Percentiles rank a stretch among this genome's conserved stretches.
phyloP scores from a whole-genome alignment of 108 stramenopile species.

The Conticribra guillardii region DNA sequence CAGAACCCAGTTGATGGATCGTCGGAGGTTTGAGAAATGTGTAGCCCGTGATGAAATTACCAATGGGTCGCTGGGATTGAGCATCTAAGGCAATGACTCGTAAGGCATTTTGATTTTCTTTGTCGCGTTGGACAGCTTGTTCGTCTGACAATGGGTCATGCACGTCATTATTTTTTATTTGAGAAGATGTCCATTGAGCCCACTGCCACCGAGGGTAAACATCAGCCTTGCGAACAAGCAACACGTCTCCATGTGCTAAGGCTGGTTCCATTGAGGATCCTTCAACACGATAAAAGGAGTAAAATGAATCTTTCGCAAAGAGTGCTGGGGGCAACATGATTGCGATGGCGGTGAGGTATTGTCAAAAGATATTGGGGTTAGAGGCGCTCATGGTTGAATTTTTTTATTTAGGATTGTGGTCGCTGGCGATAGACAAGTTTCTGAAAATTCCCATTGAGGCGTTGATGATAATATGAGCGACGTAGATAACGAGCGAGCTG shows the following conservation, averaged over 20 bases:
- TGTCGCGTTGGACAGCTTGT: neutral
- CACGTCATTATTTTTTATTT: neutral
- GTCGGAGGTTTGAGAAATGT: slow-evolving; percentile 38
- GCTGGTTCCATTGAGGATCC: slow-evolving; percentile 79
- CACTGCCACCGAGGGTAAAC: slow-evolving; percentile 20
- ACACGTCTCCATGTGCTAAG: slow-evolving; percentile 59
- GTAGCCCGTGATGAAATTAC: slow-evolving; percentile 22
- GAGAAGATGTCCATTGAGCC: slow-evolving; percentile 17
- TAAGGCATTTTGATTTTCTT: slow-evolving; percentile 24
- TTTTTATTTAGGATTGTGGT: too few relatives aligned
- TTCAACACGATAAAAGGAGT: slow-evolving; percentile 54
- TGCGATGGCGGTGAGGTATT: slow-evolving; percentile 12
- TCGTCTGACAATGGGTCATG: neutral
- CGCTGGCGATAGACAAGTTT: too few relatives aligned
- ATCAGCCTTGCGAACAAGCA: slow-evolving; percentile 73
- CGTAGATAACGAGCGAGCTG: too few relatives aligned
- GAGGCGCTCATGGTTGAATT: too few relatives aligned
- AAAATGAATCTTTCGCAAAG: slow-evolving; percentile 51
- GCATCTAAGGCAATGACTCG: slow-evolving; percentile 38
- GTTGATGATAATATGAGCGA: too few relatives aligned
- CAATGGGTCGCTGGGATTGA: slow-evolving; percentile 39
- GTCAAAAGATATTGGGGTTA: too few relatives aligned
- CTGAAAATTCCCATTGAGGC: too few relatives aligned
- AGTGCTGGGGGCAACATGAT: slow-evolving; percentile 19
- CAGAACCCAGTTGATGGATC: slow-evolving; percentile 30